Percentiles rank a stretch among this genome's conserved stretches.
Evolutionary conservation across 768 basidiomycete species (phyloP).

Genomic region (Phaffia tasmanica): DNA sequence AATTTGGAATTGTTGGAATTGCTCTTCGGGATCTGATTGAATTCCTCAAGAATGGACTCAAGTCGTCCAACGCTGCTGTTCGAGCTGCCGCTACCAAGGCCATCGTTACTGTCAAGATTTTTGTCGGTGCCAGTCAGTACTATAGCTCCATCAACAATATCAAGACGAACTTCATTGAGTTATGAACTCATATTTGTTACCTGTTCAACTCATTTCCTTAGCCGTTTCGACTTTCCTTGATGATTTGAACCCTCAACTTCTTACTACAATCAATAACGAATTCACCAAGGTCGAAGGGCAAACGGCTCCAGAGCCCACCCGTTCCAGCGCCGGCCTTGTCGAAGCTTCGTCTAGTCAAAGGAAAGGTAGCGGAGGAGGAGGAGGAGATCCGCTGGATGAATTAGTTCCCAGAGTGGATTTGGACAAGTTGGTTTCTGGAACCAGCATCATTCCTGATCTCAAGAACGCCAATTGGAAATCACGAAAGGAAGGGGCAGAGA

Average conservation of each 20-base stretch:
- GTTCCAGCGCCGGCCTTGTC: conserved; percentile 61
- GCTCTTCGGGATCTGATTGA: conserved; percentile 75
- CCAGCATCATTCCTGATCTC: conserved; percentile 65
- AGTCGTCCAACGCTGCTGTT: conserved; percentile 88
- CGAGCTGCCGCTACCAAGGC: conserved; percentile 87
- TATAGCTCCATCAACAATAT: conserved; percentile 28
- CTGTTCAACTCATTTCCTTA: conserved; percentile 33
- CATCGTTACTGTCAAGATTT: conserved; percentile 78
- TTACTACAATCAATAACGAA: conserved; percentile 77
- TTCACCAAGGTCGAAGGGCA: conserved; percentile 84
- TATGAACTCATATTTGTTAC: conserved; percentile 17
- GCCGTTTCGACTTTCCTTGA: conserved; percentile 86
- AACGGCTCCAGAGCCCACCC: conserved; percentile 62
- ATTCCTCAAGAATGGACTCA: conserved; percentile 71
- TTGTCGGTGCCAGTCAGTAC: conserved; percentile 66
- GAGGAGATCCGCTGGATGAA: conserved; percentile 70
- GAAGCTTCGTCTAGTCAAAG: conserved; percentile 44
- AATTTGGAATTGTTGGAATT: conserved; percentile 84
- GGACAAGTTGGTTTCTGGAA: conserved; percentile 70
- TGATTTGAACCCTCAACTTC: conserved; percentile 85
- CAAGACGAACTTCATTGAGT: conserved; percentile 22
- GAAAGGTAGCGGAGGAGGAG: conserved; percentile 41
- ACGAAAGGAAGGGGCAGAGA: conserved; percentile 88
- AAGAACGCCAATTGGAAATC: conserved; percentile 95
- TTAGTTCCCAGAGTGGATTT: conserved; percentile 91